Percentiles rank a stretch among this genome's conserved stretches.
Evolutionary conservation across 768 basidiomycete genomes (phyloP).

Genomic region (Butyriboletus loyo): DNA sequence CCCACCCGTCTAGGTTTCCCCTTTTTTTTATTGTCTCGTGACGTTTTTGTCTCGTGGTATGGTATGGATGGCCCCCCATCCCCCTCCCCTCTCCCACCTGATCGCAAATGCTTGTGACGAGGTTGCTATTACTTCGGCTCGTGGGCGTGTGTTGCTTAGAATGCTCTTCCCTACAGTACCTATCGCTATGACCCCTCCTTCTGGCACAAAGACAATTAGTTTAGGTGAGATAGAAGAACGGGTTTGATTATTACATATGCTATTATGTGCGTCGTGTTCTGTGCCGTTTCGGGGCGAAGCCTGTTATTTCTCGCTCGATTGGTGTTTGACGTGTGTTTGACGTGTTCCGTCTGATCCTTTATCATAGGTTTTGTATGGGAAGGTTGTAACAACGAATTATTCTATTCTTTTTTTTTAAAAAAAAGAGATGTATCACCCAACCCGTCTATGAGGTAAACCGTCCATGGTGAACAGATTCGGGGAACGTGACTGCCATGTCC

Average conservation of each 20-base stretch:
- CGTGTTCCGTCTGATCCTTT: too few relatives aligned
- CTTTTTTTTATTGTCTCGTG: neutral
- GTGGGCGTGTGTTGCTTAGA: neutral
- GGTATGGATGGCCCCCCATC: neutral
- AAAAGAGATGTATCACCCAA: too few relatives aligned
- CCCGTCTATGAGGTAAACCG: too few relatives aligned
- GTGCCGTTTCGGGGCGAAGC: neutral
- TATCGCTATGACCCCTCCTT: neutral
- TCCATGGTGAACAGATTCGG: too few relatives aligned
- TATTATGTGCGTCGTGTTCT: neutral
- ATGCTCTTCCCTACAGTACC: conserved; percentile 2
- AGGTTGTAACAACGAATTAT: too few relatives aligned
- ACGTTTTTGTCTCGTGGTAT: neutral
- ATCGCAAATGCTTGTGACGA: conserved; percentile 1
- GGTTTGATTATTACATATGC: neutral
- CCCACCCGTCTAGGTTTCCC: too few relatives aligned
- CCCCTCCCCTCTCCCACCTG: neutral
- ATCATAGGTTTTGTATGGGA: too few relatives aligned
- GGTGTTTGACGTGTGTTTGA: too few relatives aligned
- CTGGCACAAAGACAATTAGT: neutral
- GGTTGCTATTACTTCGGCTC: neutral
- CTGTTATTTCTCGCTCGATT: neutral
- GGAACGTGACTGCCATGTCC: too few relatives aligned
- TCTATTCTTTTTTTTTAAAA: too few relatives aligned
- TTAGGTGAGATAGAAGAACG: neutral